Evolutionary conservation across 306 rosid species (phyloP).

Genomic region (Psophocarpus tetragonolobus): DNA sequence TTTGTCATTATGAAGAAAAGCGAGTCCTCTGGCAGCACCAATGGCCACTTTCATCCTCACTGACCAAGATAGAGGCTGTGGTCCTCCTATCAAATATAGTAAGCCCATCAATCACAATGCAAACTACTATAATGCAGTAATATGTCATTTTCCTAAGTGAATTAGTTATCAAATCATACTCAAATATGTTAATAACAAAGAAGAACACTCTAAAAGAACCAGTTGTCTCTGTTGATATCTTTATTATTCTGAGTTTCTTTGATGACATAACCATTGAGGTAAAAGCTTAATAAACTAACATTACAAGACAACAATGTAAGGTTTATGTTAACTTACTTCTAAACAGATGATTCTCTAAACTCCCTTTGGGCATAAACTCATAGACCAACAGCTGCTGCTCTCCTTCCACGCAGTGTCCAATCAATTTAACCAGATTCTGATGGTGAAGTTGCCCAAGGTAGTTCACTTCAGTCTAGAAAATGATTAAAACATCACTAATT

Average conservation of each 20-base stretch:
- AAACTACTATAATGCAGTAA: neutral
- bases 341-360: constrained; percentile 91
- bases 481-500: constrained; percentile 27
- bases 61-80: constrained; percentile 86
- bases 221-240: neutral
- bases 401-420: constrained; percentile 84
- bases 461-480: constrained; percentile 82
- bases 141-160: neutral
- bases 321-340: constrained; percentile 60
- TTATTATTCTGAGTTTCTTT: neutral
- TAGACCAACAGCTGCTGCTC: constrained; percentile 83
- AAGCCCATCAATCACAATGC: constrained; percentile 1
- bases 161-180: constrained; percentile 4
- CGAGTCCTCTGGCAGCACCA: constrained; percentile 88
- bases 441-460: constrained; percentile 90
- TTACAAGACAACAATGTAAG: neutral
- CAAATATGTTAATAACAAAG: neutral
- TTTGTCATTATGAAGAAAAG: constrained; percentile 81
- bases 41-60: constrained; percentile 87
- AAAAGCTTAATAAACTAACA: neutral
- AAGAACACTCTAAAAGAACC: neutral
- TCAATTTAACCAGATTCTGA: constrained; percentile 76
- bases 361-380: constrained; percentile 87
- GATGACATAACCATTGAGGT: neutral
- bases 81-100: constrained; percentile 65